Evolutionary conservation across 306 rosid genomes (phyloP).

Genomic region (Abrus precatorius): DNA sequence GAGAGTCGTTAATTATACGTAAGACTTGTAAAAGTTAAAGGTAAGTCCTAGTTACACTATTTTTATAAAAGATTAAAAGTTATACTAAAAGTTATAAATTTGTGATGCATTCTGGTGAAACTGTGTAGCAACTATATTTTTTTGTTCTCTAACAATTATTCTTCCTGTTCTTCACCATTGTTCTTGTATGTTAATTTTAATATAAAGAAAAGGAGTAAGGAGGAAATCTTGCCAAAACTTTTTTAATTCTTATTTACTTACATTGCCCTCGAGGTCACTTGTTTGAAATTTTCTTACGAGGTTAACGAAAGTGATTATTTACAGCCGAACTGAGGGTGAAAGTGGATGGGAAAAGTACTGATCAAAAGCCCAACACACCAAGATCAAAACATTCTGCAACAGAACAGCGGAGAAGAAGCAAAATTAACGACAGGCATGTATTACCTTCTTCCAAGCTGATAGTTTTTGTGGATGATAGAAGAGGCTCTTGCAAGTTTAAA

Average conservation of each 20-base stretch:
- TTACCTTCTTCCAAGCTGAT: constrained; percentile 17
- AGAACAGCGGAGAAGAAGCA: constrained; percentile 98
- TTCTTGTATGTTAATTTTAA: neutral
- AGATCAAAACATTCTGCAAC: constrained; percentile 99
- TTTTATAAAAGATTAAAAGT: no score
- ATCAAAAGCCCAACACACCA: constrained; percentile 92
- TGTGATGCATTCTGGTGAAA: constrained; percentile 12
- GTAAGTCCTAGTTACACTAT: no score
- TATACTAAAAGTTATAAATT: neutral
- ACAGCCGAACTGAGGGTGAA: constrained; percentile 69
- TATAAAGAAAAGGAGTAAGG: neutral
- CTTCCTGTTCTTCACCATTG: neutral
- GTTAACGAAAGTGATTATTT: constrained; percentile 21
- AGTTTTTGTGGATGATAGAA: constrained; percentile 5
- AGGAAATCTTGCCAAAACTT: neutral
- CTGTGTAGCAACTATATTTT: neutral
- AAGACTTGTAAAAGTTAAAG: no score
- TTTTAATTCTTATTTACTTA: neutral
- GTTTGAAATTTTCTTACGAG: constrained; percentile 30
- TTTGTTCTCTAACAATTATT: neutral
- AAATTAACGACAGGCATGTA: constrained; percentile 94
- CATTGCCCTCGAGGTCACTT: constrained; percentile 2
- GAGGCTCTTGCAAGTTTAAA: constrained; percentile 14
- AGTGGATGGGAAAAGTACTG: constrained; percentile 73
- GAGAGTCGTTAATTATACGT: no score